Percentiles rank a stretch among this genome's conserved stretches.
Evolutionary conservation across 352 stramenopile species (phyloP).

Genomic region (Thraustochytrium striatum): DNA sequence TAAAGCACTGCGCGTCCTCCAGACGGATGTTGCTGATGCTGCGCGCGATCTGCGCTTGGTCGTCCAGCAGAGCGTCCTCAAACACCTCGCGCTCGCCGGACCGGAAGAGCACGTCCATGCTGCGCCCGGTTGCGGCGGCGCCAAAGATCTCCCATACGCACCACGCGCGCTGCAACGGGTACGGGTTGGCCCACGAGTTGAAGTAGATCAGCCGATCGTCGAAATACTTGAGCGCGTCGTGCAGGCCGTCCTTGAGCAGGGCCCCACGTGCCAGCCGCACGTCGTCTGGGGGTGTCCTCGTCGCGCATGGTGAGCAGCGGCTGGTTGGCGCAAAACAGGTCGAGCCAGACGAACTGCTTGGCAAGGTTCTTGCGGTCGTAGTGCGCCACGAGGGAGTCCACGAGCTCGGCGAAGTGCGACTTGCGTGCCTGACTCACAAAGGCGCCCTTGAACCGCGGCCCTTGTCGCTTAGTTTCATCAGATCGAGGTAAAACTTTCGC

Average conservation of each 20-base stretch:
- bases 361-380: background rate
- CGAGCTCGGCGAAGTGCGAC: background rate
- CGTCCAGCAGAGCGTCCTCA: background rate
- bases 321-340: conserved; percentile 29
- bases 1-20: background rate
- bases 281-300: background rate
- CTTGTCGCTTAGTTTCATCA: background rate
- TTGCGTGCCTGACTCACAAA: conserved; percentile 34
- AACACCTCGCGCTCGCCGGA: background rate
- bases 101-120: conserved; percentile 1
- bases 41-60: background rate
- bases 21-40: background rate
- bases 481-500: background rate
- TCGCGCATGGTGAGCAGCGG: background rate
- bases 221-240: background rate
- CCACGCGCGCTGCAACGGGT: conserved; percentile 11
- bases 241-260: background rate
- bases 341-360: conserved; percentile 6
- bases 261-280: background rate
- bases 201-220: conserved; percentile 25
- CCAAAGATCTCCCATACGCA: conserved; percentile 23
- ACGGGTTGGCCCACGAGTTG: background rate
- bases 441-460: conserved; percentile 7
- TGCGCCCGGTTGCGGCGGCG: background rate
- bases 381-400: background rate